Evolutionary conservation across 139 green algal genomes (phyloP).

Genomic region (Haematococcus lacustris): DNA sequence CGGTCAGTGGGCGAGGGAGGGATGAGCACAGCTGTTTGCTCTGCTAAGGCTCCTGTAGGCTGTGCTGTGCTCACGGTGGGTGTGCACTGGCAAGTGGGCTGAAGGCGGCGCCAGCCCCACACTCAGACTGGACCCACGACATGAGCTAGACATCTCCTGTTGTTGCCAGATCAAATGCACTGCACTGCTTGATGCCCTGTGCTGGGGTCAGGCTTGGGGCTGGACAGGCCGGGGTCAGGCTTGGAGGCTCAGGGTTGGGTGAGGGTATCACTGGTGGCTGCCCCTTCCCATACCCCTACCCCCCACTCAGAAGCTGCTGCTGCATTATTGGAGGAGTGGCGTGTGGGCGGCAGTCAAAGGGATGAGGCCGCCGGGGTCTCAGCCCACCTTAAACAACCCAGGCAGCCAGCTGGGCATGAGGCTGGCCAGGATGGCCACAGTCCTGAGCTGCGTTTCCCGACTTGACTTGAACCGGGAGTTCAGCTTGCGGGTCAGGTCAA

Average conservation of each 20-base stretch:
- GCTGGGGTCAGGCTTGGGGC: no score
- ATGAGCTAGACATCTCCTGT: not conserved
- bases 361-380: not conserved
- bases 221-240: no score
- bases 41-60: no score
- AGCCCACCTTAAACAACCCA: constrained; percentile 53
- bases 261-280: not conserved
- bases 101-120: no score
- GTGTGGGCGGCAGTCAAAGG: no score
- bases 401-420: constrained; percentile 81
- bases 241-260: not conserved
- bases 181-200: not conserved
- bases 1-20: not conserved
- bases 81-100: no score
- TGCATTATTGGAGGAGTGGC: no score
- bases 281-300: not conserved
- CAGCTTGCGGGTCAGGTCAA: constrained; percentile 72
- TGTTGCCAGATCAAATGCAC: no score
- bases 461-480: constrained; percentile 51
- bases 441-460: constrained; percentile 52
- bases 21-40: no score
- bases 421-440: constrained; percentile 57
- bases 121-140: not conserved
- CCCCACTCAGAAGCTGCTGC: no score
- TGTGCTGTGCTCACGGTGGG: no score